These are phyloP conservation scores for Geotrichum phurueaensis DNA, from an alignment of 1,139 yeast species.

Conservation along the genomic window DNA sequence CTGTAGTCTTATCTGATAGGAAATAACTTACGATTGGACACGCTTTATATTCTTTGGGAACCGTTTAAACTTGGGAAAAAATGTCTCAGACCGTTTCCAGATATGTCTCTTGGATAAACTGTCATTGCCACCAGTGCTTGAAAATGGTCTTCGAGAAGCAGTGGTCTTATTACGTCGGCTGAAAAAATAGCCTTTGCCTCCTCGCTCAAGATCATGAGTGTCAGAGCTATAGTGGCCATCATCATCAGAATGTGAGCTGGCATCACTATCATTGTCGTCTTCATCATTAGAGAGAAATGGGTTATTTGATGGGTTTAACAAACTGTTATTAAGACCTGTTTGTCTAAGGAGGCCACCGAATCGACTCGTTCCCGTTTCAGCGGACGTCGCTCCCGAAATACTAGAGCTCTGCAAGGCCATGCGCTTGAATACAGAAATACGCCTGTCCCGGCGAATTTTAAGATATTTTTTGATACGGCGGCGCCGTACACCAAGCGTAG, in stretches of 20 bases:
- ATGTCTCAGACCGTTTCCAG: slow-evolving; percentile 13
- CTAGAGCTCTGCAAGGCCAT: not conserved
- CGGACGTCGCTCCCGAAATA: not conserved
- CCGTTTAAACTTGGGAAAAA: slow-evolving; percentile 14
- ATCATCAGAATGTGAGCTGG: not conserved
- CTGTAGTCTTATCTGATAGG: not conserved
- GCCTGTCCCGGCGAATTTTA: slow-evolving; percentile 8
- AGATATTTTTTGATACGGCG: slow-evolving; percentile 6
- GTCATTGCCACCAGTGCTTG: not conserved
- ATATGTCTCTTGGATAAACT: not conserved
- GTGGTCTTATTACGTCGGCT: not conserved
- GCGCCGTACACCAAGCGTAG: slow-evolving; percentile 6
- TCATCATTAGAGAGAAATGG: slow-evolving; percentile 2
- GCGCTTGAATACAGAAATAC: slow-evolving; percentile 10
- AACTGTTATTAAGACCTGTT: not conserved
- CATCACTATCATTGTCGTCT: slow-evolving; percentile 1
- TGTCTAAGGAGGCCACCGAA: not conserved
- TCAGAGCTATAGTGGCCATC: not conserved
- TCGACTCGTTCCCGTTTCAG: not conserved
- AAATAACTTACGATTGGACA: not conserved
- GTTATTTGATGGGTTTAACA: not conserved
- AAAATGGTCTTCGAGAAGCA: not conserved
- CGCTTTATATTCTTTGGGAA: slow-evolving; percentile 6
- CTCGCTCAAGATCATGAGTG: not conserved
- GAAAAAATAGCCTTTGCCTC: not conserved